Percentiles rank a stretch among this genome's conserved stretches.
Conservation (phyloP, 1,139 yeast genomes). For the Saccharomyces hybrid region DNA sequence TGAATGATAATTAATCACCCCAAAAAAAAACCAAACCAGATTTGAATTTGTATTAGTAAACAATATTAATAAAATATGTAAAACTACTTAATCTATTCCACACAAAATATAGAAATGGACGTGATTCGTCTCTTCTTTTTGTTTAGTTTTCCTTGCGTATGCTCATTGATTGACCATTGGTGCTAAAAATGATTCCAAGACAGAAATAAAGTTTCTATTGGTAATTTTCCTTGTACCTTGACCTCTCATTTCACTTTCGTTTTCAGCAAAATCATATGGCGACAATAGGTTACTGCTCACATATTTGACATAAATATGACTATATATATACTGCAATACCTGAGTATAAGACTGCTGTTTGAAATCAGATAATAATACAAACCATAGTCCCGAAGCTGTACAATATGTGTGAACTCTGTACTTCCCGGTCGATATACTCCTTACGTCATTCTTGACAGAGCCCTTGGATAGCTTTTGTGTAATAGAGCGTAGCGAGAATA, state of each 20-base stretch:
- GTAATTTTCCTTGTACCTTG: constrained; percentile 28
- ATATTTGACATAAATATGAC: constrained; percentile 56
- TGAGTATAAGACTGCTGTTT: constrained; percentile 51
- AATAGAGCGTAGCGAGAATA: constrained; percentile 71
- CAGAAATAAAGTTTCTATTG: constrained; percentile 24
- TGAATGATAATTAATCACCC: constrained; percentile 12
- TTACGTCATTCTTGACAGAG: constrained; percentile 41
- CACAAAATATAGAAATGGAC: background rate
- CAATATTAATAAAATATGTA: background rate
- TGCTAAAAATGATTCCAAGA: constrained; percentile 25
- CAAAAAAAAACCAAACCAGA: background rate
- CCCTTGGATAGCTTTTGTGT: constrained; percentile 49
- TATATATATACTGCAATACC: constrained; percentile 60
- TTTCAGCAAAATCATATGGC: constrained; percentile 29
- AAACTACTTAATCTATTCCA: background rate
- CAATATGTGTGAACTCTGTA: constrained; percentile 76
- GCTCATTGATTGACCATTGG: constrained; percentile 24
- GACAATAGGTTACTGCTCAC: constrained; percentile 52
- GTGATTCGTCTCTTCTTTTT: background rate
- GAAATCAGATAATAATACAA: constrained; percentile 68
- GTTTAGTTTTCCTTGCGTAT: background rate
- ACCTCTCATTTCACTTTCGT: constrained; percentile 26
- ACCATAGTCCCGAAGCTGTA: constrained; percentile 69
- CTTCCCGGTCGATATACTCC: constrained; percentile 61
- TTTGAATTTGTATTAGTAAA: background rate